Evolutionary conservation across 306 rosid genomes (phyloP), one percentile per base, ranked within the genome.

Genomic region (Trifolium dubium): DNA sequence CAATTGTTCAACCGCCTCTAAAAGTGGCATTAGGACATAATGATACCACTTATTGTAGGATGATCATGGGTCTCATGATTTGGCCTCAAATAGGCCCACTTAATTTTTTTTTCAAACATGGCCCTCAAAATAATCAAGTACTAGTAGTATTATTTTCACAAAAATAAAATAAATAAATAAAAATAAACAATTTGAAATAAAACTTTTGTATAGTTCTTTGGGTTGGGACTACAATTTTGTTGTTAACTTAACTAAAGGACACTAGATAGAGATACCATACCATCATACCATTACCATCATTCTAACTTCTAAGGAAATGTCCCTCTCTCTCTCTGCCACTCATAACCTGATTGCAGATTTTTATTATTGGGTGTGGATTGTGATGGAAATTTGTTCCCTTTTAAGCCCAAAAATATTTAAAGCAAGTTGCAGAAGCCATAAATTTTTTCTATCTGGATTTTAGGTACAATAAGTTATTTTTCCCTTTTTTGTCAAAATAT

Each of bases 341-440:
- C 78, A 41, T 61, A 73, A 79, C 64, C 77, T 54, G 81, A 39
- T 69, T 54, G 72, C 74, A 77, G 82, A 54, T 59, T 53, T 72
- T 59, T 62, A 46, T 54, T 72, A 67, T 31, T 71, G 75, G 54
- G 6, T 37, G 6, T 47, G 49, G 53, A 29, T 67, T 73, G 23
- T 31, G 32, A 69, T 68, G 8, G 10, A 44, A 18, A 53, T 41
- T 41, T 30, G 51, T 69, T 74, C 15, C 77, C 62, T 37, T 72
- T 71, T 73, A 9, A 14, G 65, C 54, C 67, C 60, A 65, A 67
- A 56, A 59, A 62, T 54, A 14, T 23, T 56, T 63, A 58, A 71
- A 74, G 49, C 80, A 41, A 32, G 18, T 74, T 50, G 55, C 46
- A 5, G 34, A 34, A 65, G 40, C 58, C 77, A 74, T 66, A 69